These are phyloP conservation scores for Xylaria digitata DNA, from an alignment of 2,329 filamentous ascomycete genomes.

Conservation along the genomic window DNA sequence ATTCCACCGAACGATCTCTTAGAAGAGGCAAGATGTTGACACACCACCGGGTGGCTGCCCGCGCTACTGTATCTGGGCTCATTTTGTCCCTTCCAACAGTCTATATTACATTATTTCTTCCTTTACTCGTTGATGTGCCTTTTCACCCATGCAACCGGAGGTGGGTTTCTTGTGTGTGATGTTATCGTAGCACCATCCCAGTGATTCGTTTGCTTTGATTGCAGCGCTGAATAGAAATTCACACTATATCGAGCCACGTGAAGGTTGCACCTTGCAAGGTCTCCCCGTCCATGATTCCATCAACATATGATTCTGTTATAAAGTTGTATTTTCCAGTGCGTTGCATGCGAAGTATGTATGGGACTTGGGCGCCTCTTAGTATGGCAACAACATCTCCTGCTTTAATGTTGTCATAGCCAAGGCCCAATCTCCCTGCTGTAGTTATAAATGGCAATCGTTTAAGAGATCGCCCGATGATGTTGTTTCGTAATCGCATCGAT, in stretches of 20 bases:
- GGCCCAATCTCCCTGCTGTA: conserved; percentile 8
- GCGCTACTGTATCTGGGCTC: too few species aligned
- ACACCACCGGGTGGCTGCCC: too few species aligned
- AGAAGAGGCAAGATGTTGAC: too few species aligned
- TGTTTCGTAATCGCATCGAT: not conserved
- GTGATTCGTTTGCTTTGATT: too few species aligned
- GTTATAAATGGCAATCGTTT: conserved; percentile 29
- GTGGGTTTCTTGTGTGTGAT: too few species aligned
- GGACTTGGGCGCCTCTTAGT: conserved; percentile 26
- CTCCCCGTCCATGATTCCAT: conserved; percentile 33
- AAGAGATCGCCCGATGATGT: conserved; percentile 20
- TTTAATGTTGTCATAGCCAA: conserved; percentile 22
- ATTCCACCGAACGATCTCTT: too few species aligned
- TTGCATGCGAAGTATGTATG: conserved; percentile 20
- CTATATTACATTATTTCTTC: too few species aligned
- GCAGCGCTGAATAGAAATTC: not conserved
- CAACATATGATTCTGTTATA: conserved; percentile 28
- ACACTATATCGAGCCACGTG: conserved; percentile 15
- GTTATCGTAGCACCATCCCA: too few species aligned
- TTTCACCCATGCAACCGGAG: too few species aligned
- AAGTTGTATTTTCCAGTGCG: conserved; percentile 17
- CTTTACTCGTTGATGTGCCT: too few species aligned
- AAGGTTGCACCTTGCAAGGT: conserved; percentile 13
- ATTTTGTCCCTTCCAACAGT: too few species aligned
- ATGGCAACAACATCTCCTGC: conserved; percentile 27